phyloP scores from a whole-genome alignment of 2,329 filamentous ascomycete species.

The Periconia digitata region DNA sequence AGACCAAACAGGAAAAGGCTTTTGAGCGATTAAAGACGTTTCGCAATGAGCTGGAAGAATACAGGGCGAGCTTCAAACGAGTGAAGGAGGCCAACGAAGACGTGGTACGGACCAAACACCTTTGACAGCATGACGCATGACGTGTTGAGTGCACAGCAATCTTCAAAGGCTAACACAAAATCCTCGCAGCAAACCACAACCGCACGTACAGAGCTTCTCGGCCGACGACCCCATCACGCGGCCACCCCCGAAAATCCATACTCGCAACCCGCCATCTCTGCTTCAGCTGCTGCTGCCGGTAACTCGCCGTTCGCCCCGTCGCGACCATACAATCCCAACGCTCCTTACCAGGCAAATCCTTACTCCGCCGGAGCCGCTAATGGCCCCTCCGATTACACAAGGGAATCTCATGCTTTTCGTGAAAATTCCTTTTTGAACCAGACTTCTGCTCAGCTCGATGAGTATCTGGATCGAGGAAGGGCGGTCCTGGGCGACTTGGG shows the following conservation, averaged over 20 bases:
- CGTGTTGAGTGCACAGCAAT: neutral
- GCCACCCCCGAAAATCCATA: constrained; percentile 94
- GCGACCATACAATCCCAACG: constrained; percentile 28
- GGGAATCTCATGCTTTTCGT: constrained; percentile 81
- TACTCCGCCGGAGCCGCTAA: constrained; percentile 39
- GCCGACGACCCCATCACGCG: constrained; percentile 75
- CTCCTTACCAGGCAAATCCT: constrained; percentile 44
- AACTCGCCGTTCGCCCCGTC: constrained; percentile 36
- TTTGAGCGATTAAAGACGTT: constrained; percentile 84
- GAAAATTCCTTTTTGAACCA: constrained; percentile 86
- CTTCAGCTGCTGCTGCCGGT: constrained; percentile 16
- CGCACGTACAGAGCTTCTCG: constrained; percentile 80
- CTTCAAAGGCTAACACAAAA: constrained; percentile 7
- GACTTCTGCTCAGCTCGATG: constrained; percentile 84
- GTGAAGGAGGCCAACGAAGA: constrained; percentile 80
- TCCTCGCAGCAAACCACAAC: constrained; percentile 57
- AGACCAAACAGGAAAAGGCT: constrained; percentile 90
- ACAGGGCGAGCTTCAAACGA: constrained; percentile 73
- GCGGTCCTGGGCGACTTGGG: constrained; percentile 87
- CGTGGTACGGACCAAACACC: constrained; percentile 48
- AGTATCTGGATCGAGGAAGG: constrained; percentile 88
- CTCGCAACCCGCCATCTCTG: constrained; percentile 46
- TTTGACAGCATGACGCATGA: neutral
- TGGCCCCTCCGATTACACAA: constrained; percentile 58
- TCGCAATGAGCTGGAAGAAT: constrained; percentile 77